Base-by-base conservation (phyloP, 2,329 filamentous ascomycete species). In the Arthrinium phaeospermum region DNA sequence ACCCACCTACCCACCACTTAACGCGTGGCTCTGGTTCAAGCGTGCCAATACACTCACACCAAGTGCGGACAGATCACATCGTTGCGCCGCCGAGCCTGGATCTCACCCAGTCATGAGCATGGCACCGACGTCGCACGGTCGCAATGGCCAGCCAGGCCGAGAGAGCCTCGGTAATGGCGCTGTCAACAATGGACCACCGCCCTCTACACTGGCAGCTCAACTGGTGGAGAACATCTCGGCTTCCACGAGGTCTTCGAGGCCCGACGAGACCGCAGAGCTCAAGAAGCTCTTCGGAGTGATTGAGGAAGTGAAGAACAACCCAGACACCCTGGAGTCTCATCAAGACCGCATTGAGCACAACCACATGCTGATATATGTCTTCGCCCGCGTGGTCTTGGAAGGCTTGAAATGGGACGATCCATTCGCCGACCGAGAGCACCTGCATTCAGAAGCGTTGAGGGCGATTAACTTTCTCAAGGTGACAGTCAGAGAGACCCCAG, bases 141-240 rank as follows among this genome's bases (percentile, higher is more conserved):
- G 77, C 74, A 71, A 49, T 37, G 75, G 74, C 13, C 74, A 74
- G 61, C 75, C 75, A 70, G 75, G 75, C 67, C 78, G 74, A 37
- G 79, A 80, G 34, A 72, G 57, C 70, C 69, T 77, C 67, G 68
- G 72, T 47, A 79, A 77, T 73, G 75, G 74, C 49, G 70, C 69
- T 44, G 70, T 78, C 70, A 73, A 77, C 47, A 74, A 79, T 70
- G 79, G 73, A 13, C 84, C 85, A 67, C 90, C 91, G 51, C 93
- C 94, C 16, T 98, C 95, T 22, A 97, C 95, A 13, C 88, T 98
- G 78, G 94, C 95, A 70, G 94, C 94, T 16, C 94, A 97, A 81
- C 91, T 98, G 72, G 94, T 96, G 75, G 92, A 94, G 80, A 94
- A 94, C 80, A 91, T 95, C 74, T 90, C 92, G 61, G 89, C 92